phyloP scores from a whole-genome alignment of 2,329 filamentous ascomycete genomes.

The Fusarium hostae region DNA sequence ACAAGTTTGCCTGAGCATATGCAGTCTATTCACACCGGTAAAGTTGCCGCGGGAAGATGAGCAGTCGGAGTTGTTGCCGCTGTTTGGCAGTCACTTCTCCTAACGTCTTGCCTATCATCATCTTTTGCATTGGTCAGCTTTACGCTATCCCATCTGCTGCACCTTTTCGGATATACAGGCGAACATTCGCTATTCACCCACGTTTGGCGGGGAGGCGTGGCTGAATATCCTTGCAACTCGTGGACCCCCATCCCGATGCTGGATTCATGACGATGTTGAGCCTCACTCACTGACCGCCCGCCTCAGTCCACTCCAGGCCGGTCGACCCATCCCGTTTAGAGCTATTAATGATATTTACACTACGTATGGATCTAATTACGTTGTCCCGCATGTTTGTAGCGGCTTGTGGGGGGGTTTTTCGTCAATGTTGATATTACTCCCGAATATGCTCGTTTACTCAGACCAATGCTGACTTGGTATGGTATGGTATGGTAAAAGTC shows the following conservation, averaged over 20 bases:
- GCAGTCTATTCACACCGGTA: conserved; percentile 14
- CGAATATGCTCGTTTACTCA: neutral
- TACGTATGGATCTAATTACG: neutral
- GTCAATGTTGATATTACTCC: neutral
- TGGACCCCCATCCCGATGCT: conserved; percentile 20
- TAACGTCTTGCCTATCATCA: neutral
- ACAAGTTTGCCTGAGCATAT: conserved; percentile 5
- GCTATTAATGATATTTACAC: neutral
- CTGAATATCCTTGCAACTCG: conserved; percentile 15
- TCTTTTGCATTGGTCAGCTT: neutral
- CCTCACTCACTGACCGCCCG: conserved; percentile 26
- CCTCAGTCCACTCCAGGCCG: conserved; percentile 15
- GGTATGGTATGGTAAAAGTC: neutral
- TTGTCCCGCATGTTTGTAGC: conserved; percentile 4
- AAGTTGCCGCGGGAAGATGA: conserved; percentile 5
- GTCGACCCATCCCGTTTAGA: conserved; percentile 19
- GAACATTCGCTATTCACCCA: conserved; percentile 8
- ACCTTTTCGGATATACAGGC: conserved; percentile 15
- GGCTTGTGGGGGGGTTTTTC: neutral
- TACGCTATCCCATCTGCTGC: neutral
- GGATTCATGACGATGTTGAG: conserved; percentile 34
- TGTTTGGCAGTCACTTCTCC: neutral
- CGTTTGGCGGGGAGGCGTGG: conserved; percentile 17
- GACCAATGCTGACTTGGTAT: neutral
- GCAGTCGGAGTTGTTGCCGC: neutral